Evolutionary conservation across 805 yeast genomes (phyloP).

Genomic region (Ogataea chonburiensis): DNA sequence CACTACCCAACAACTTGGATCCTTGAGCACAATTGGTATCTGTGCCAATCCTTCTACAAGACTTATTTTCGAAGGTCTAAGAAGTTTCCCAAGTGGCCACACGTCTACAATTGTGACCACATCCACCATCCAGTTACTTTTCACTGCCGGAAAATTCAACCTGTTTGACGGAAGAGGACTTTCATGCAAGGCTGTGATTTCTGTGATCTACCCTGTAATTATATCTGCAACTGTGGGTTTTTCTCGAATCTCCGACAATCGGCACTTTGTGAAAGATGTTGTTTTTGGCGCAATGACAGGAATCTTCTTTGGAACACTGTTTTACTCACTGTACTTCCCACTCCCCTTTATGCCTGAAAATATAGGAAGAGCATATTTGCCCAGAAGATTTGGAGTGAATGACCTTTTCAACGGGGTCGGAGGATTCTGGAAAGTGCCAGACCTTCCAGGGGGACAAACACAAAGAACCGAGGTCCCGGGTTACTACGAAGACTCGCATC

Average conservation of each 20-base stretch:
- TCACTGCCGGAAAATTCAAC: slow-evolving; percentile 35
- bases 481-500: slow-evolving; percentile 12
- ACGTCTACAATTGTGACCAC: slow-evolving; percentile 52
- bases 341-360: slow-evolving; percentile 29
- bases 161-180: slow-evolving; percentile 38
- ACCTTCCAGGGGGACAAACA: slow-evolving; percentile 30
- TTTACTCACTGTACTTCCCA: slow-evolving; percentile 44
- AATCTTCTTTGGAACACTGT: slow-evolving; percentile 30
- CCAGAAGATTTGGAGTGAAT: slow-evolving; percentile 38
- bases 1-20: slow-evolving; percentile 32
- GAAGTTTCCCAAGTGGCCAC: slow-evolving; percentile 61
- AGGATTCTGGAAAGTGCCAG: slow-evolving; percentile 38
- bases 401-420: slow-evolving; percentile 30
- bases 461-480: slow-evolving; percentile 27
- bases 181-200: slow-evolving; percentile 33
- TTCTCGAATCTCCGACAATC: slow-evolving; percentile 47
- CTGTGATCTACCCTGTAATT: slow-evolving; percentile 36
- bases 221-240: slow-evolving; percentile 37
- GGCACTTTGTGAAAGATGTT: slow-evolving; percentile 44
- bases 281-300: slow-evolving; percentile 42
- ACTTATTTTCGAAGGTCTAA: slow-evolving; percentile 48
- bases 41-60: slow-evolving; percentile 41
- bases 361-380: slow-evolving; percentile 43
- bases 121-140: slow-evolving; percentile 36
- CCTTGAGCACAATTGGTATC: slow-evolving; percentile 44